A percentile compares a stretch with the other conserved stretches of the same genome.
phyloP scores from a whole-genome alignment of 331 rosid species.

The Dryas integrifolia region DNA sequence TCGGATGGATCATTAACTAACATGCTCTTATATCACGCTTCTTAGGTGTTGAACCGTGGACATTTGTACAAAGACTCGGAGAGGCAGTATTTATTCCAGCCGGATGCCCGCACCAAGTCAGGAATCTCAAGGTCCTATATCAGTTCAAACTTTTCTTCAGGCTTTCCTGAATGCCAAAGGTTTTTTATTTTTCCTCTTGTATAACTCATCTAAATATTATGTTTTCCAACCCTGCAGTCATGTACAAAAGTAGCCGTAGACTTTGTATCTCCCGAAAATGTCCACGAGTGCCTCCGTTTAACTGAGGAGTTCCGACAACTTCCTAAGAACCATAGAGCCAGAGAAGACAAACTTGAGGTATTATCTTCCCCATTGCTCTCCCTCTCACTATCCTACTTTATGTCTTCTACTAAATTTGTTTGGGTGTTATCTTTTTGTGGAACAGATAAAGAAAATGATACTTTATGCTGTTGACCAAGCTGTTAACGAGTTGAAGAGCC shows the following conservation, averaged over 20 bases:
- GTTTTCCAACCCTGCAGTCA: slow-evolving; percentile 47
- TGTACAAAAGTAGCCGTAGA: slow-evolving; percentile 93
- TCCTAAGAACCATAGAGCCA: slow-evolving; percentile 74
- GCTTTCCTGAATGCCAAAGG: neutral
- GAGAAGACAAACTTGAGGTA: slow-evolving; percentile 98
- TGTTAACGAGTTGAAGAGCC: slow-evolving; percentile 44
- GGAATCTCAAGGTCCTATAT: slow-evolving; percentile 74
- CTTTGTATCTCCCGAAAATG: slow-evolving; percentile 88
- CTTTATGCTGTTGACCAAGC: slow-evolving; percentile 61
- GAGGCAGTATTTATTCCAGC: slow-evolving; percentile 97
- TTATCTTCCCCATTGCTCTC: slow-evolving; percentile 1
- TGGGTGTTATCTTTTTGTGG: slow-evolving; percentile 23
- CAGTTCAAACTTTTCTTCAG: neutral
- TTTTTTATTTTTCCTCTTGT: neutral
- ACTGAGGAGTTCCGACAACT: slow-evolving; percentile 76
- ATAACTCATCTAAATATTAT: neutral
- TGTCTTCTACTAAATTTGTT: neutral
- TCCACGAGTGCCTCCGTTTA: slow-evolving; percentile 73
- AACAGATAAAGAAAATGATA: slow-evolving; percentile 87
- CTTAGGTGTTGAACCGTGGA: slow-evolving; percentile 89
- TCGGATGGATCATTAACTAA: neutral
- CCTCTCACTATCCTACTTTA: neutral
- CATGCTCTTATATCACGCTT: neutral
- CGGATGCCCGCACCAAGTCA: slow-evolving; percentile 98
- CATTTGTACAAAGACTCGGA: slow-evolving; percentile 78